phyloP scores from a whole-genome alignment of 768 basidiomycete genomes.

The Suillus paluster region DNA sequence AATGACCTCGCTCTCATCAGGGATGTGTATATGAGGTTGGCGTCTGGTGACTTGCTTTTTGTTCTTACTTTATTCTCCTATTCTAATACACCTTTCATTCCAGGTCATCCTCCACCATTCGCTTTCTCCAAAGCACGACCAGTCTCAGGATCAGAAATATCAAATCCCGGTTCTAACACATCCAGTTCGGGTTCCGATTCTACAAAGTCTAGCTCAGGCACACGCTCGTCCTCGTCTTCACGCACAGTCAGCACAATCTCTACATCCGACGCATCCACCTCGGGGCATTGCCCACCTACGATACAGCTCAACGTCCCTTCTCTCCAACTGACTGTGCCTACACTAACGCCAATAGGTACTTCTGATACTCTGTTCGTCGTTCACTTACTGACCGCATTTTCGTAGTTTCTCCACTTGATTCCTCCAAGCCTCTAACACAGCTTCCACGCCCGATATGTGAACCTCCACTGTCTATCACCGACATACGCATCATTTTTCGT shows the following conservation, averaged over 20 bases:
- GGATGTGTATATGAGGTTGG: conserved; percentile 79
- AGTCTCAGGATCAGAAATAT: conserved; percentile 24
- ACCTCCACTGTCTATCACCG: conserved; percentile 73
- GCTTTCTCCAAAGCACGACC: conserved; percentile 28
- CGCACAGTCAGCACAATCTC: conserved; percentile 54
- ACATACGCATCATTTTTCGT: conserved; percentile 72
- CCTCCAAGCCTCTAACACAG: conserved; percentile 14
- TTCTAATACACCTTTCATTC: conserved; percentile 14
- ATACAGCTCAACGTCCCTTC: neutral
- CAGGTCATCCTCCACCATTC: conserved; percentile 49
- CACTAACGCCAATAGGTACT: conserved; percentile 30
- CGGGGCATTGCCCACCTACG: neutral
- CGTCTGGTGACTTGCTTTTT: conserved; percentile 53
- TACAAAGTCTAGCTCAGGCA: conserved; percentile 39
- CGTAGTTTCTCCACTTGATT: conserved; percentile 29
- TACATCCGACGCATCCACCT: conserved; percentile 47
- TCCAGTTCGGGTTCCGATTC: conserved; percentile 6
- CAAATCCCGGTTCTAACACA: conserved; percentile 14
- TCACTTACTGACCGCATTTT: conserved; percentile 21
- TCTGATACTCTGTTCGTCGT: conserved; percentile 46
- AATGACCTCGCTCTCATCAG: conserved; percentile 81
- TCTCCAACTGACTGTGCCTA: conserved; percentile 1
- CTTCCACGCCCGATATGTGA: neutral
- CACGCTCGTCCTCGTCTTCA: conserved; percentile 42
- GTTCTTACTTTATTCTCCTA: neutral